A percentile compares a stretch with the other conserved stretches of the same genome.
Evolutionary conservation across 2,329 filamentous ascomycete species (phyloP).

Genomic region (Ascochyta lentis): DNA sequence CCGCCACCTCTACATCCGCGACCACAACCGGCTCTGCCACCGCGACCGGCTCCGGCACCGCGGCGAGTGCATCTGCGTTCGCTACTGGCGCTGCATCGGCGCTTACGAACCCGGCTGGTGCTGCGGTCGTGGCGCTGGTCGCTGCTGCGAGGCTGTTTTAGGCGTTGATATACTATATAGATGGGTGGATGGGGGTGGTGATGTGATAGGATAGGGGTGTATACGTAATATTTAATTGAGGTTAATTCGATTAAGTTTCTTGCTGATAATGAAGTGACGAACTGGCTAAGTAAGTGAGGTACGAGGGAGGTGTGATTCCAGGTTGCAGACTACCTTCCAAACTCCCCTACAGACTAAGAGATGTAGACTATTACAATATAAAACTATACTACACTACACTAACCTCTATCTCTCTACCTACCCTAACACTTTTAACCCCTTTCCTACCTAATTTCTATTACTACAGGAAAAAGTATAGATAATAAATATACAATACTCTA

Average conservation of each 20-base stretch:
- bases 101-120: constrained; percentile 23
- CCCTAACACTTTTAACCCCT: too few species aligned
- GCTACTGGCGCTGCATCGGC: constrained; percentile 26
- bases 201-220: too few species aligned
- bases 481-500: too few species aligned
- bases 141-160: constrained; percentile 30
- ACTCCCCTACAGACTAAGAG: too few species aligned
- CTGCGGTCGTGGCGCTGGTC: constrained; percentile 34
- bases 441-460: too few species aligned
- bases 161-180: not conserved
- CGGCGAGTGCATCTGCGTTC: constrained; percentile 21
- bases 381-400: too few species aligned
- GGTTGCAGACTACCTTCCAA: too few species aligned
- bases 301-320: too few species aligned
- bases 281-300: not conserved
- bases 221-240: constrained; percentile 12
- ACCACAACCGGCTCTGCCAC: constrained; percentile 11
- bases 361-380: too few species aligned
- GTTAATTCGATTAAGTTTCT: too few species aligned
- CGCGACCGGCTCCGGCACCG: constrained; percentile 18
- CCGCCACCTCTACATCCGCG: constrained; percentile 11
- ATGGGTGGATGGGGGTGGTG: not conserved
- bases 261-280: not conserved
- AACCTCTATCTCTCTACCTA: too few species aligned
- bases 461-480: too few species aligned